phyloP scores from a whole-genome alignment of 176 grass and related monocot genomes.

The Urochloa ruziziensis region DNA sequence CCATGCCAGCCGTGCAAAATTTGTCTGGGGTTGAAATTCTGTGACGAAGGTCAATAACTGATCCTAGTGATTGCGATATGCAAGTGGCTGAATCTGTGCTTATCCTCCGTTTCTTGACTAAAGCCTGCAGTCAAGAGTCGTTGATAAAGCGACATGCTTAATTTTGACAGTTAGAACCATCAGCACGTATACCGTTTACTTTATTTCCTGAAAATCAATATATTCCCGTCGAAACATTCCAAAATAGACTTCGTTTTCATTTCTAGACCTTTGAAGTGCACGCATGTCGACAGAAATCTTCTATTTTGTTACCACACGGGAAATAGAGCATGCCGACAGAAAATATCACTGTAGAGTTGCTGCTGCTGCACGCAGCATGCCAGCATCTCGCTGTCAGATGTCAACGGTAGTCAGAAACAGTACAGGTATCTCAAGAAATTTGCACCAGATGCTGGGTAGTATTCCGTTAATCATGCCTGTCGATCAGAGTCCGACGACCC shows the following conservation, averaged over 20 bases:
- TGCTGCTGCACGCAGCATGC: not conserved
- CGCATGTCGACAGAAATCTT: not conserved
- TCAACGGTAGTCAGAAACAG: constrained; percentile 9
- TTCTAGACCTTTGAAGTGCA: not conserved
- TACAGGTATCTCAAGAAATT: not conserved
- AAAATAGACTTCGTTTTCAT: not conserved
- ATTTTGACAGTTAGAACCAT: not conserved
- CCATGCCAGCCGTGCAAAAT: constrained; percentile 4
- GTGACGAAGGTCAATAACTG: not conserved
- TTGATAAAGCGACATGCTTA: not conserved
- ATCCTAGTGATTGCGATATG: constrained; percentile 2
- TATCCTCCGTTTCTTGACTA: not conserved
- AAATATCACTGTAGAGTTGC: not conserved
- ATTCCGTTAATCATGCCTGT: not conserved
- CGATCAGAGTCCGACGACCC: not conserved
- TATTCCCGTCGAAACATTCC: constrained; percentile 1
- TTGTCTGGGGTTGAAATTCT: not conserved
- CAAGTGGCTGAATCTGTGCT: not conserved
- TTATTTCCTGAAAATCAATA: no score
- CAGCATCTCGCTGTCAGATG: constrained; percentile 10
- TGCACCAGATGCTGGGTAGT: not conserved
- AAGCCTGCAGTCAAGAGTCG: not conserved
- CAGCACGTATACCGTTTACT: not conserved
- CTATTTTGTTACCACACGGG: not conserved
- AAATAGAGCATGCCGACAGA: not conserved